Evolutionary conservation across 257 asterid genomes (phyloP).

Genomic region (Ehretia macrophylla): DNA sequence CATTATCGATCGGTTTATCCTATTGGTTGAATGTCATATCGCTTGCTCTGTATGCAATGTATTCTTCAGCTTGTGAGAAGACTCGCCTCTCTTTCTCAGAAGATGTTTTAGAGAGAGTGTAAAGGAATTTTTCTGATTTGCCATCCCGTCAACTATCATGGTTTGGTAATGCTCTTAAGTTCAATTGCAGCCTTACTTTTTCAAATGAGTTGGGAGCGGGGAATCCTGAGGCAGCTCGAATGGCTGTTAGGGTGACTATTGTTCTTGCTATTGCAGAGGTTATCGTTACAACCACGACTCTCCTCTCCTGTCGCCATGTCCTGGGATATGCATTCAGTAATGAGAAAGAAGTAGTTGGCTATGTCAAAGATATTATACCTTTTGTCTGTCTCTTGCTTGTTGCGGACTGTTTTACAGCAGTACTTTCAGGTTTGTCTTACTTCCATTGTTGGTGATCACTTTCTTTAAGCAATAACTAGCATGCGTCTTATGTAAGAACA

Average conservation of each 20-base stretch:
- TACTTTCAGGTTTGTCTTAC: constrained; percentile 55
- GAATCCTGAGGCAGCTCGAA: constrained; percentile 35
- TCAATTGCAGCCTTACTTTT: not conserved
- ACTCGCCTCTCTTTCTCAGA: constrained; percentile 19
- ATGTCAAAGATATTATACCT: constrained; percentile 29
- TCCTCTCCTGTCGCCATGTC: constrained; percentile 31
- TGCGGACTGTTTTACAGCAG: constrained; percentile 42
- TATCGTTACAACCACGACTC: constrained; percentile 27
- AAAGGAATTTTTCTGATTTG: constrained; percentile 31
- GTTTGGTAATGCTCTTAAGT: constrained; percentile 27
- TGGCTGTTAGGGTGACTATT: constrained; percentile 38
- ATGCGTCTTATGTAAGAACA: not conserved
- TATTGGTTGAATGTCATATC: constrained; percentile 39
- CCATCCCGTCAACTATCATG: constrained; percentile 45
- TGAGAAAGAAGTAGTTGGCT: constrained; percentile 36
- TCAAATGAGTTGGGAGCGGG: constrained; percentile 60
- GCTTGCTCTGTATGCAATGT: constrained; percentile 26
- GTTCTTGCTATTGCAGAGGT: constrained; percentile 39
- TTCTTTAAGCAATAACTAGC: not conserved
- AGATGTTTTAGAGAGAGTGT: constrained; percentile 21
- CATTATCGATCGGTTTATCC: constrained; percentile 37
- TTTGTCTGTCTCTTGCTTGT: constrained; percentile 39
- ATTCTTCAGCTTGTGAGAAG: constrained; percentile 33
- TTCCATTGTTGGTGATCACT: not conserved
- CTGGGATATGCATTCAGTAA: constrained; percentile 51